These are phyloP conservation scores for Haplosporangium sp. DNA, from an alignment of 371 early-diverging fungal genomes.

Conservation along the genomic window DNA sequence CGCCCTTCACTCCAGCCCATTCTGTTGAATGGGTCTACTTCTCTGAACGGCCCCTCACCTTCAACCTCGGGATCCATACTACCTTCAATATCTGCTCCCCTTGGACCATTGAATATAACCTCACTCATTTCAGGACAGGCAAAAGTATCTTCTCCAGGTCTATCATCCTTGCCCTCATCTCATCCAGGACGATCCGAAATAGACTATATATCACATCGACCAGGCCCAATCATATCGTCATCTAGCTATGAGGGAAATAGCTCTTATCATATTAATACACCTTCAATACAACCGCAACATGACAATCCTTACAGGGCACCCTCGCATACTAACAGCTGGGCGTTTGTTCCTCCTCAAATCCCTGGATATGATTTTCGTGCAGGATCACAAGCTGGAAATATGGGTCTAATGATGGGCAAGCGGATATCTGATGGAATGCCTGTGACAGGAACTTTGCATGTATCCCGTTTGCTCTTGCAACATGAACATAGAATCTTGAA, in stretches of 20 bases:
- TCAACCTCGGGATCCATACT: not conserved
- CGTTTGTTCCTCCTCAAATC: conserved; percentile 41
- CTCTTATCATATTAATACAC: conserved; percentile 13
- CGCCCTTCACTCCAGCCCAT: conserved; percentile 5
- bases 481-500: conserved; percentile 47
- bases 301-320: conserved; percentile 50
- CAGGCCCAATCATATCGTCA: not conserved
- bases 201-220: conserved; percentile 1
- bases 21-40: not conserved
- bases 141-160: not conserved
- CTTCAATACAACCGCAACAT: conserved; percentile 1
- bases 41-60: not conserved
- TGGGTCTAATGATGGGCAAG: conserved; percentile 51
- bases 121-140: not conserved
- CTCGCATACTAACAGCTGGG: conserved; percentile 29
- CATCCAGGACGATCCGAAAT: not conserved
- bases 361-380: conserved; percentile 41
- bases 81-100: not conserved
- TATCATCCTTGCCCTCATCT: not conserved
- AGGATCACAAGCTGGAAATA: conserved; percentile 49
- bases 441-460: conserved; percentile 38
- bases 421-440: conserved; percentile 43
- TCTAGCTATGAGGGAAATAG: not conserved
- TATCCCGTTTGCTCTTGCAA: conserved; percentile 33
- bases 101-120: conserved; percentile 2